Conservation (phyloP, 176 grass and related monocot genomes). For the Themeda triandra region DNA sequence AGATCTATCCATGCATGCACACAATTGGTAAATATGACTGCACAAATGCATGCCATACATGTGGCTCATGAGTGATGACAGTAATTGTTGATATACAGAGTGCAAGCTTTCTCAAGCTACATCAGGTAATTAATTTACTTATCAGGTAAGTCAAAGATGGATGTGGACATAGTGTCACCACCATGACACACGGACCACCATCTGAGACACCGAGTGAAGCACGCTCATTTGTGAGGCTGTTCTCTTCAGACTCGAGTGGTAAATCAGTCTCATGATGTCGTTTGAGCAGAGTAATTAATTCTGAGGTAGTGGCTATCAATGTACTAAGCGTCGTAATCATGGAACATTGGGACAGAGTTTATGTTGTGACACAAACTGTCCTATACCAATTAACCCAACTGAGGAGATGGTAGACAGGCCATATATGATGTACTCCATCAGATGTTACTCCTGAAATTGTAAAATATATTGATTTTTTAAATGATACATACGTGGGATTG, state of each 20-base stretch:
- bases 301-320: neutral
- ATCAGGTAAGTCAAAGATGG: conserved; percentile 12
- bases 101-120: neutral
- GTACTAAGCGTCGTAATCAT: neutral
- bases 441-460: neutral
- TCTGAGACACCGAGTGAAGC: conserved; percentile 12
- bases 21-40: neutral
- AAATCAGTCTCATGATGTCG: neutral
- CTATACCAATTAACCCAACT: neutral
- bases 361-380: neutral
- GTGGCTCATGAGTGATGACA: no score
- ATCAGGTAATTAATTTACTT: neutral
- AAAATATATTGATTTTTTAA: neutral
- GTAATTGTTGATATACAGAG: neutral
- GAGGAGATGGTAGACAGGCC: neutral
- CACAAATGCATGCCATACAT: neutral
- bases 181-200: conserved; percentile 19
- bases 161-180: conserved; percentile 44
- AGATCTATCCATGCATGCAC: neutral
- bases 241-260: neutral
- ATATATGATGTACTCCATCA: neutral
- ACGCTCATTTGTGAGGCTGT: conserved; percentile 6
- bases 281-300: neutral
- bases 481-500: neutral
- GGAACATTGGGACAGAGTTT: no score